Base-by-base conservation (phyloP, 352 stramenopile species). In the Poterioochromonas sp. region DNA sequence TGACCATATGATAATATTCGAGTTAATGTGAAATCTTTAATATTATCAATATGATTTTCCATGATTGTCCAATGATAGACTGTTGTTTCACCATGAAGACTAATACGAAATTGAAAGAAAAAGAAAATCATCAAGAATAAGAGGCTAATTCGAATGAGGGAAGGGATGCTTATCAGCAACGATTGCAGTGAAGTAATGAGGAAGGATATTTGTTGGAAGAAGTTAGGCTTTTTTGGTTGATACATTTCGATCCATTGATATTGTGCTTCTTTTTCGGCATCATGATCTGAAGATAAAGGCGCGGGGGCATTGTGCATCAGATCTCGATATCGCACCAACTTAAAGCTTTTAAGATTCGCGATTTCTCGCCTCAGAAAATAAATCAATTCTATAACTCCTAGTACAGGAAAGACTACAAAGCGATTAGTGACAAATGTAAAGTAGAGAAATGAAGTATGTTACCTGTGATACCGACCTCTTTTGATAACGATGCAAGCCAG, bases 381-480 rank as follows among this genome's bases (percentile, higher is more conserved):
- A 58, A 58, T 58, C 26, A 26, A 26, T 15, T 58, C 15, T 26
- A 58, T 15, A 26, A 58, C 47, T 58, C 26, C 47, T 26, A 65
- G 26, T 39, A 65, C 54, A 35, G 11, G 3, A 22, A 65, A 65
- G 3, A 65, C 26, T 65, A 39, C n/a, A 39, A 65, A 65, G 54
- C 12, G 12, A 65, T n/a, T n/a, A n/a, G n/a, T n/a, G n/a, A n/a
- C n/a, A n/a, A n/a, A n/a, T n/a, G n/a, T n/a, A n/a, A n/a, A n/a
- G n/a, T n/a, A n/a, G n/a, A n/a, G n/a, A n/a, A n/a, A n/a, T n/a
- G n/a, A n/a, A n/a, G n/a, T n/a, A n/a, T 32, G 2, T 62, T 32
- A 62, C 82, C 85, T 0, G 90, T 93, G 74, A 94, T 90, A 0
- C 89, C 91, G 22, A 94, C 79, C 79, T 95, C 91, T 77, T 95